Conservation (phyloP, 163 green algal species). For the Chlamydomonas reinhardtii region DNA sequence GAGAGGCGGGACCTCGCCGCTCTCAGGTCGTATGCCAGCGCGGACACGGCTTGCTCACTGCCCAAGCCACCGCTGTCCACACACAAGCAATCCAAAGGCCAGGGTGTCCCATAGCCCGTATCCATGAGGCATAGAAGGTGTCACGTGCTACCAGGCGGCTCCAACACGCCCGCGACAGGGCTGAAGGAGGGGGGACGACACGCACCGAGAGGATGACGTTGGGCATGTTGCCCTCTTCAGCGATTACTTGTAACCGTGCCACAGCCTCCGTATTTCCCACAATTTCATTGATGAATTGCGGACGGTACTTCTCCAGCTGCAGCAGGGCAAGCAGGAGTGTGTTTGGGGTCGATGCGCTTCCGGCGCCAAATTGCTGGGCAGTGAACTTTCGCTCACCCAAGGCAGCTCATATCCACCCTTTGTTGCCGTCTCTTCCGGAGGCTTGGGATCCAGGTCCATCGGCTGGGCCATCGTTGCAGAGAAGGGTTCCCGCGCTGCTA, state of each 20-base stretch:
- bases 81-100: too few relatives aligned
- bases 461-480: slow-evolving; percentile 1
- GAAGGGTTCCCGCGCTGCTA: too few relatives aligned
- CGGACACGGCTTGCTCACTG: too few relatives aligned
- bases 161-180: background rate
- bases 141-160: too few relatives aligned
- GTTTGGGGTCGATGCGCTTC: background rate
- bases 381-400: slow-evolving; percentile 19
- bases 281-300: slow-evolving; percentile 90
- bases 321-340: background rate
- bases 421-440: background rate
- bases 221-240: slow-evolving; percentile 96
- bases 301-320: slow-evolving; percentile 98
- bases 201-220: slow-evolving; percentile 96
- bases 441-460: slow-evolving; percentile 44
- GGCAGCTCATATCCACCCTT: slow-evolving; percentile 40
- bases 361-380: background rate
- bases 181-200: background rate
- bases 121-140: too few relatives aligned
- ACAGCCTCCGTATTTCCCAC: slow-evolving; percentile 98
- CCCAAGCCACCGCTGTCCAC: too few relatives aligned
- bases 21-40: too few relatives aligned
- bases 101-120: too few relatives aligned
- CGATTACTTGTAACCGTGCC: slow-evolving; percentile 90
- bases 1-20: too few relatives aligned